Conservation (phyloP, 805 yeast species). For the Candida anglica region DNA sequence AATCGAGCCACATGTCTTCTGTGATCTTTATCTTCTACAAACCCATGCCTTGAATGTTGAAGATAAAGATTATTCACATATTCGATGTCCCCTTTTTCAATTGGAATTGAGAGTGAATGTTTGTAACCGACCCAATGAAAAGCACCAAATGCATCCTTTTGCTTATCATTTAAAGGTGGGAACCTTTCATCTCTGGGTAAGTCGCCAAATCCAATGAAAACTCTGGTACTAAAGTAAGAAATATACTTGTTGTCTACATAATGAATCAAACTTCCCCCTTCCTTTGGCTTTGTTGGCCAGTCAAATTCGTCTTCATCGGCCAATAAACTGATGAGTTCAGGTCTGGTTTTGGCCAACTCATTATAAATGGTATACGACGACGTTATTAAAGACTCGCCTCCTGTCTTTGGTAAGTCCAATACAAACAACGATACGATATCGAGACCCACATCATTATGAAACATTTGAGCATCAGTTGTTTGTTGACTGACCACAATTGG, state of each 20-base stretch:
- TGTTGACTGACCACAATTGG: slow-evolving; percentile 11
- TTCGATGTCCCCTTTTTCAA: slow-evolving; percentile 9
- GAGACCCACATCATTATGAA: slow-evolving; percentile 9
- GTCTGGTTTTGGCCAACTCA: slow-evolving; percentile 8
- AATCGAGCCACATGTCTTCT: slow-evolving; percentile 9
- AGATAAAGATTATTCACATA: slow-evolving; percentile 8
- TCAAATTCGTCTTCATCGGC: slow-evolving; percentile 4
- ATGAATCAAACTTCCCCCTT: slow-evolving; percentile 6
- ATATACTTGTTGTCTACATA: slow-evolving; percentile 5
- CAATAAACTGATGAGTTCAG: slow-evolving; percentile 7
- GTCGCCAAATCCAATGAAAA: slow-evolving; percentile 8
- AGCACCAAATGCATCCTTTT: slow-evolving; percentile 10
- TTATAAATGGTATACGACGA: slow-evolving; percentile 8
- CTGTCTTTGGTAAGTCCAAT: slow-evolving; percentile 5
- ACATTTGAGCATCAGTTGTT: slow-evolving; percentile 10
- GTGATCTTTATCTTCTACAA: slow-evolving; percentile 6
- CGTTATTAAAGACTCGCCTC: slow-evolving; percentile 9
- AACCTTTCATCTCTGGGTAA: slow-evolving; percentile 8
- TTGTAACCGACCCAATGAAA: slow-evolving; percentile 8
- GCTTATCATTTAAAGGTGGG: slow-evolving; percentile 6
- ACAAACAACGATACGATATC: slow-evolving; percentile 9
- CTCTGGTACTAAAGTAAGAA: slow-evolving; percentile 7
- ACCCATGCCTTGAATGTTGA: slow-evolving; percentile 9
- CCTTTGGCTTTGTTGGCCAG: slow-evolving; percentile 5
- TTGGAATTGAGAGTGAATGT: slow-evolving; percentile 4